A percentile compares a stretch with the other conserved stretches of the same genome.
Conservation (phyloP, 164 flowering plant species). For the Houttuynia cordata region DNA sequence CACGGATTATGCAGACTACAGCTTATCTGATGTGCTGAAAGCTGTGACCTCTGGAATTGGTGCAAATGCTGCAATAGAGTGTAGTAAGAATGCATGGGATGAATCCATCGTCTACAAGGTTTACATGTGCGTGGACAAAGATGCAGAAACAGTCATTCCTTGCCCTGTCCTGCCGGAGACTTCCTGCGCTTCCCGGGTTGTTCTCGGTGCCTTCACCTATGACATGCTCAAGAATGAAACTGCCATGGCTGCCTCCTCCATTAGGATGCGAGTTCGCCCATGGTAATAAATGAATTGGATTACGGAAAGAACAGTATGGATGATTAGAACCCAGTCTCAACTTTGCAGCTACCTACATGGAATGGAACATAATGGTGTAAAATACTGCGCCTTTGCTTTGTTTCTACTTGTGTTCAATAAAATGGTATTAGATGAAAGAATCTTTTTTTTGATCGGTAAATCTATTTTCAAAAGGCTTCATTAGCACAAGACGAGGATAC, state of each 20-base stretch:
- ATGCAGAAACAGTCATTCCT: conserved; percentile 2
- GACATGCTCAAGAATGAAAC: conserved; percentile 5
- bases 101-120: conserved; percentile 7
- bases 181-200: conserved; percentile 7
- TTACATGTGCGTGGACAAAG: conserved; percentile 8
- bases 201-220: conserved; percentile 9
- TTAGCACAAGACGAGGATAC: too few species aligned
- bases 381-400: too few species aligned
- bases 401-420: too few species aligned
- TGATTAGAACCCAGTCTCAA: too few species aligned
- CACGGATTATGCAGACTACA: conserved; percentile 6
- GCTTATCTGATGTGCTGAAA: not conserved
- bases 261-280: conserved; percentile 2
- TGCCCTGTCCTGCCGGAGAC: conserved; percentile 5
- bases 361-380: too few species aligned
- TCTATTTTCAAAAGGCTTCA: too few species aligned
- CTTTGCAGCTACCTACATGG: too few species aligned
- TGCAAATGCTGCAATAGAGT: conserved; percentile 5
- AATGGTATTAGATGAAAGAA: too few species aligned
- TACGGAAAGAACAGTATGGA: too few species aligned
- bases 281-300: not conserved
- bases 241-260: conserved; percentile 3
- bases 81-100: conserved; percentile 6
- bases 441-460: too few species aligned
- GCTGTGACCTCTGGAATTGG: conserved; percentile 5